A percentile compares a stretch with the other conserved stretches of the same genome.
Conservation (phyloP, 805 yeast genomes). For the Suhomyces emberorum region DNA sequence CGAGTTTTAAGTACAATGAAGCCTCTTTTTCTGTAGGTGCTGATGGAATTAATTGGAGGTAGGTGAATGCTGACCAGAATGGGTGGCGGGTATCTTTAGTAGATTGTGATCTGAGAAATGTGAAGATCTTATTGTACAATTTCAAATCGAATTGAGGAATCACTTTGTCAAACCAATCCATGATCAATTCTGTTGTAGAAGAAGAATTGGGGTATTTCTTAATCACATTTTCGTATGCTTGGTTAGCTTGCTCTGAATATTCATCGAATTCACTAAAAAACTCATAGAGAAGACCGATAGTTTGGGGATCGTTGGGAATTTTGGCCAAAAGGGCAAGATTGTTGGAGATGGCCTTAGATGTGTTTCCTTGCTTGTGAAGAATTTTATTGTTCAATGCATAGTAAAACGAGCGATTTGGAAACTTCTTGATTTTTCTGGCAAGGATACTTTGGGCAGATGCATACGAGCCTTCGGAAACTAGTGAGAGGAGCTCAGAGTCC, state of each 20-base stretch:
- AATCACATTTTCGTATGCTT: conserved; percentile 55
- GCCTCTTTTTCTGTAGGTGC: conserved; percentile 42
- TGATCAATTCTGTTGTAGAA: conserved; percentile 41
- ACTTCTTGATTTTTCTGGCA: conserved; percentile 46
- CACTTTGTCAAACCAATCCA: conserved; percentile 57
- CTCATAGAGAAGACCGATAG: conserved; percentile 47
- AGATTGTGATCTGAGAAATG: conserved; percentile 34
- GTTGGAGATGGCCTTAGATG: conserved; percentile 30
- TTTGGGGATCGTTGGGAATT: conserved; percentile 52
- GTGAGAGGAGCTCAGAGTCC: conserved; percentile 33
- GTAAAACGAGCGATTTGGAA: conserved; percentile 57
- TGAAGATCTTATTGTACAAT: conserved; percentile 52
- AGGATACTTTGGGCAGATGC: conserved; percentile 50
- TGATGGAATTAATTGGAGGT: conserved; percentile 40
- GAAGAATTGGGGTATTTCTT: conserved; percentile 47
- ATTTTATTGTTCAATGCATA: conserved; percentile 42
- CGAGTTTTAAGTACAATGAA: conserved; percentile 57
- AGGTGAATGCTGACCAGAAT: conserved; percentile 56
- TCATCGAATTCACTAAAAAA: conserved; percentile 31
- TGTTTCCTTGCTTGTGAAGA: conserved; percentile 30
- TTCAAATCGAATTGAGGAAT: conserved; percentile 45
- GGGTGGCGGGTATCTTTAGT: conserved; percentile 28
- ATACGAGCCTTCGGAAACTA: conserved; percentile 53
- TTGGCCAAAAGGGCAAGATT: conserved; percentile 25
- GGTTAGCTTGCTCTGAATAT: conserved; percentile 34